Evolutionary conservation across 495 filamentous ascomycete species (phyloP).

Genomic region (Xylaria grammica): DNA sequence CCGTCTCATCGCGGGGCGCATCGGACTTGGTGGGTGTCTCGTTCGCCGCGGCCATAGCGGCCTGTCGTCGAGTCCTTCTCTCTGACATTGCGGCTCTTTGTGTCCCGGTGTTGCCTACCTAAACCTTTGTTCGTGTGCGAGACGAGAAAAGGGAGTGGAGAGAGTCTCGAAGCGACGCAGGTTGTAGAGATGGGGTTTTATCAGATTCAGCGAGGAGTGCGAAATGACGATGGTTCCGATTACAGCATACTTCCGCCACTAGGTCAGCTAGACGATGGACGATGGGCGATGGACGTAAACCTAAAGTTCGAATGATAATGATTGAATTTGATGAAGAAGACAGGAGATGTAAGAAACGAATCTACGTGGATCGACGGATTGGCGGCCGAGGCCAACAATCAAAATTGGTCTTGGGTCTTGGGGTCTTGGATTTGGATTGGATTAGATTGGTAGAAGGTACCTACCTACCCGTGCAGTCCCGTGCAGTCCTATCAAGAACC

Average conservation of each 20-base stretch:
- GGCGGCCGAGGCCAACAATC: slow-evolving; percentile 13
- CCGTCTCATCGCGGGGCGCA: slow-evolving; percentile 24
- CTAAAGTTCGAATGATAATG: background rate
- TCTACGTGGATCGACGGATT: slow-evolving; percentile 17
- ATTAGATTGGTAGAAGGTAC: slow-evolving; percentile 2
- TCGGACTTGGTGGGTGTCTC: slow-evolving; percentile 26
- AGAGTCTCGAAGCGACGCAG: slow-evolving; percentile 5
- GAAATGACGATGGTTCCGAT: background rate
- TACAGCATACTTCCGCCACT: slow-evolving; percentile 6
- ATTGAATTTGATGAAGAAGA: slow-evolving; percentile 14
- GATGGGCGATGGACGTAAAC: background rate
- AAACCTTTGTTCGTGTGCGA: background rate
- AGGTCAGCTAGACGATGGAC: background rate
- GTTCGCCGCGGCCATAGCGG: slow-evolving; percentile 35
- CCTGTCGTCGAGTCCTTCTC: slow-evolving; percentile 40
- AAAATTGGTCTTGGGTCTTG: slow-evolving; percentile 16
- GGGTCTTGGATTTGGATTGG: background rate
- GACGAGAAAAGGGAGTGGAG: background rate
- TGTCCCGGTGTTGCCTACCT: background rate
- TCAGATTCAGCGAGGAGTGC: background rate
- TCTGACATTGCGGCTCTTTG: slow-evolving; percentile 35
- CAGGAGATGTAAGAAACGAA: slow-evolving; percentile 12
- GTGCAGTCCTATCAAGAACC: background rate
- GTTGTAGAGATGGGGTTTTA: background rate
- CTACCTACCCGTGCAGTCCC: no score